Evolutionary conservation across 129 eudicot genomes (phyloP), one percentile per base, ranked within the genome.

Genomic region (Artemisia tridentata): DNA sequence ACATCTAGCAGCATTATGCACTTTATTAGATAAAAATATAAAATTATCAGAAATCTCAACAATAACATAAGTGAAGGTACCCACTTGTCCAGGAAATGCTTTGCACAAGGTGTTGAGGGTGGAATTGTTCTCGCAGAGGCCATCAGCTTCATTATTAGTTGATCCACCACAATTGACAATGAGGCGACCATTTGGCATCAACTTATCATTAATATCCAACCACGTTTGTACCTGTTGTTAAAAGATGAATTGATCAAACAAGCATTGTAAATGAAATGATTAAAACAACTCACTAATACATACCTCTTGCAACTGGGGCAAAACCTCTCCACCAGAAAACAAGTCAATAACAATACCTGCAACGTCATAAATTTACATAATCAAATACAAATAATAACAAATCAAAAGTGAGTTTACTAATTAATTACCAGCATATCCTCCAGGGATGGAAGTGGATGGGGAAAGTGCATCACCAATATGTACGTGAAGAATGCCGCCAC

Each of bases 141-240:
- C 61, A 67, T 68, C 84, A 48, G 1, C 45, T n/a, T 65, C 77
- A 14, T 13, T 25, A 19, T 54, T 14, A 38, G 13, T 23, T 31
- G 68, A 25, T 46, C 82, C 93, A 62, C 93, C 99, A 80, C 99
- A 95, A 79, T 95, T 95, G 75, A 95, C 91, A 88, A 95, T 95
- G 38, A 95, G 19, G 11, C 97, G 92, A 17, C 99, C 97, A 62
- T 82, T 83, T 29, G 97, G 88, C 99, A 87, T 95, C 76, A 90
- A 78, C 48, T 81, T 95, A 31, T 82, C 72, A n/a, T 74, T 60
- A 27, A 95, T 65, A 18, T 79, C 75, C 72, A 87, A 74, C 97
- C 99, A 95, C 48, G 89, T 90, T 71, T 73, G 65, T 61, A 84
- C 84, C 97, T 91, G 82, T 68, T 45, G 66, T 34, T 54, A 50